Base-by-base conservation (phyloP, 345 rosid species). In the Syzygium aromaticum region DNA sequence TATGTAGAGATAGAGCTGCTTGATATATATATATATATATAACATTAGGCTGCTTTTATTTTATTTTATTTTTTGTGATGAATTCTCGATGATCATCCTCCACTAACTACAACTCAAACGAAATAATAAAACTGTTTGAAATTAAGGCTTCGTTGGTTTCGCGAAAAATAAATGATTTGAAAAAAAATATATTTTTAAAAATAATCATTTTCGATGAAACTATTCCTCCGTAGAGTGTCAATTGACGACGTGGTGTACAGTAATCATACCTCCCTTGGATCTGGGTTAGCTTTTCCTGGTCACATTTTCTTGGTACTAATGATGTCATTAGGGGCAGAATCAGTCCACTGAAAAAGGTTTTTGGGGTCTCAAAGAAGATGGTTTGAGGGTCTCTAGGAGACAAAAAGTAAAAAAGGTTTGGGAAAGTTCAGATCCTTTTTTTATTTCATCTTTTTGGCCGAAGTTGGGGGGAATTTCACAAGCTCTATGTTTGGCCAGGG, bases 111-210 rank as follows among this genome's bases (percentile, higher is more conserved):
- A 33, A 73, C 43, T 73, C 49, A 10, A 73, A 73, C 19, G 25
- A 17, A 9, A 33, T 33, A 17, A 30, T 3, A 15, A 30, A 67
- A 67, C 19, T 2, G 0, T 10, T 4, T 5, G 14, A 7, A 11
- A 10, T 19, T 38, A 3, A 73, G 5, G 3, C 11, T 19, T 3
- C 6, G 1, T 73, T 73, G 33, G 1, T 19, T 33, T 33, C 2
- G 0, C 0, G 0, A 1, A 33, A 33, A 33, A 33, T 0, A 13
- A 5, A 67, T 17, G 5, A 67, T 67, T 0, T 0, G 0, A 52
- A 52, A 57, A 52, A 57, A 25, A 10, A 4, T 25, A 25, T 25
- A 25, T 11, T 25, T 57, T 6, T 43, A 43, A 27, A 0, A 59
- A 25, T 11, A 27, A 25, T 59, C 0, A 25, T 59, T 27, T 11